phyloP scores from a whole-genome alignment of 139 green algal species.

The Zygnema cylindricum region DNA sequence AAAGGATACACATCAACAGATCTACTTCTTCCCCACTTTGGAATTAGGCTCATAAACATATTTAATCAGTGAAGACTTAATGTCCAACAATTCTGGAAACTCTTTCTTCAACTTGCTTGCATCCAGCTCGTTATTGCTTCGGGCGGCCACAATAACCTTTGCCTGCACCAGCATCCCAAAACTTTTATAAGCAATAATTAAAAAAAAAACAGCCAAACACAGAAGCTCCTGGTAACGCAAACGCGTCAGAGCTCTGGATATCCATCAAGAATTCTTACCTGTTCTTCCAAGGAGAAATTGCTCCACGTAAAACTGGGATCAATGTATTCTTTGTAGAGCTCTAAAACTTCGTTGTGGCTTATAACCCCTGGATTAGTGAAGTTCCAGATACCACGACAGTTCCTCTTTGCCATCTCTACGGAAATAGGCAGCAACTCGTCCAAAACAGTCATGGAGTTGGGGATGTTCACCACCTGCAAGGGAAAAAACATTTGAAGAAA shows the following conservation, averaged over 20 bases:
- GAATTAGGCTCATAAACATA: slow-evolving; percentile 79
- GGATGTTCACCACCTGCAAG: slow-evolving; percentile 62
- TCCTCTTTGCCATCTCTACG: slow-evolving; percentile 88
- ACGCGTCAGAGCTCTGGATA: too few relatives aligned
- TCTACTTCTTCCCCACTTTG: slow-evolving; percentile 29
- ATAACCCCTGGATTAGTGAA: slow-evolving; percentile 97
- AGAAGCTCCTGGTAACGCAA: too few relatives aligned
- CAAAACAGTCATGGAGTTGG: slow-evolving; percentile 92
- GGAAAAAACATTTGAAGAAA: too few relatives aligned
- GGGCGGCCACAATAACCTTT: slow-evolving; percentile 95
- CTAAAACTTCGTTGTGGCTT: slow-evolving; percentile 95
- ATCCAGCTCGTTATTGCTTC: slow-evolving; percentile 97
- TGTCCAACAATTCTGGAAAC: slow-evolving; percentile 89
- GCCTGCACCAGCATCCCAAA: too few relatives aligned
- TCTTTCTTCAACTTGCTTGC: slow-evolving; percentile 80
- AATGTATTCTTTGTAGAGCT: slow-evolving; percentile 95
- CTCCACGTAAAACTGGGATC: slow-evolving; percentile 92
- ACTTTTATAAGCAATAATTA: too few relatives aligned
- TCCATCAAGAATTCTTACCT: too few relatives aligned
- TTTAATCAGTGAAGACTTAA: slow-evolving; percentile 92
- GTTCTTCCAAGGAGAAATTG: slow-evolving; percentile 65
- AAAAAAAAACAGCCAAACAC: too few relatives aligned
- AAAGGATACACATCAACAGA: too few relatives aligned
- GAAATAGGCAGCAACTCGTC: slow-evolving; percentile 91
- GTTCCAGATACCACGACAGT: slow-evolving; percentile 91